These are phyloP conservation scores for Diutina mesorugosa DNA, from an alignment of 1,139 yeast species.

Conservation along the genomic window DNA sequence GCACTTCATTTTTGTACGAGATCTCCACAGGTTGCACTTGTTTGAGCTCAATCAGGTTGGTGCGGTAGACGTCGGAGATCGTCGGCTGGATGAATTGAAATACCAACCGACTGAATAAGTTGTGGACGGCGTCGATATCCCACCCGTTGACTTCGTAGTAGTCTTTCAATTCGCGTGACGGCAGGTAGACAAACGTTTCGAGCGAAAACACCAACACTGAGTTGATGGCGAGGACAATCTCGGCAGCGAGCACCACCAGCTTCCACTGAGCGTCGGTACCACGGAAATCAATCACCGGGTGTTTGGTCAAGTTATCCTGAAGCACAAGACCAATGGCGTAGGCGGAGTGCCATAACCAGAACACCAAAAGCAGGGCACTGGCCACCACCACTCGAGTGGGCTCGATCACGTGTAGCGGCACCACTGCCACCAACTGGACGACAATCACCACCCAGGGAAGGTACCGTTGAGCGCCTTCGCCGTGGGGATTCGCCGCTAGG, in stretches of 20 bases:
- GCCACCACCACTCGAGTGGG: slow-evolving; percentile 19
- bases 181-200: slow-evolving; percentile 25
- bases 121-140: slow-evolving; percentile 14
- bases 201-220: slow-evolving; percentile 21
- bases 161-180: slow-evolving; percentile 30
- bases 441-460: background rate
- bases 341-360: slow-evolving; percentile 25
- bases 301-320: slow-evolving; percentile 18
- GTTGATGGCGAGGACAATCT: slow-evolving; percentile 11
- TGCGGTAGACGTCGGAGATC: slow-evolving; percentile 12
- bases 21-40: slow-evolving; percentile 7
- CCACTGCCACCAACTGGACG: slow-evolving; percentile 11
- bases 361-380: slow-evolving; percentile 20
- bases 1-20: background rate
- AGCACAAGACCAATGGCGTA: slow-evolving; percentile 12
- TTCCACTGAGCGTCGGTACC: slow-evolving; percentile 9
- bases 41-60: slow-evolving; percentile 10
- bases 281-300: slow-evolving; percentile 11
- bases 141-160: slow-evolving; percentile 23
- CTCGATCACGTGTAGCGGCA: slow-evolving; percentile 33
- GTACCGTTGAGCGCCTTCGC: background rate
- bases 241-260: slow-evolving; percentile 8
- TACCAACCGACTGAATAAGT: slow-evolving; percentile 12
- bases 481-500: background rate
- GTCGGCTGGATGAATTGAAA: slow-evolving; percentile 14